These are phyloP conservation scores for Colletotrichum sidae DNA, from an alignment of 2,329 filamentous ascomycete species.

Conservation along the genomic window DNA sequence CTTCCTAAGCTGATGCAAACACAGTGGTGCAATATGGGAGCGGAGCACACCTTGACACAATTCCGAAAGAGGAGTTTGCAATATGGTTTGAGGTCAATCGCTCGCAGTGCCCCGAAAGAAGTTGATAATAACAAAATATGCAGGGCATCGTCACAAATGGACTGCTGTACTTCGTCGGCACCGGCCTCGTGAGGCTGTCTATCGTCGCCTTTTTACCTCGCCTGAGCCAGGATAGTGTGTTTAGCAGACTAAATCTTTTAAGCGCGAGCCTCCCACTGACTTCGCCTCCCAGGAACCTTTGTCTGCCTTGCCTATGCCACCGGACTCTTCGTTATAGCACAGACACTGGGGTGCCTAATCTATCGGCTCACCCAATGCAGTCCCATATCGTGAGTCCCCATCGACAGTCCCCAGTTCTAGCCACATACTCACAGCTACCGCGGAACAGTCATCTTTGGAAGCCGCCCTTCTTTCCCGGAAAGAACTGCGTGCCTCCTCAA, in stretches of 20 bases:
- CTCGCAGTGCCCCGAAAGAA: background rate
- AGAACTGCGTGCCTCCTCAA: conserved; percentile 41
- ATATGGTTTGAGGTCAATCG: conserved; percentile 3
- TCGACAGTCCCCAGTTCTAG: background rate
- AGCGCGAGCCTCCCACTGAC: background rate
- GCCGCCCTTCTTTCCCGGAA: conserved; percentile 34
- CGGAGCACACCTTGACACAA: background rate
- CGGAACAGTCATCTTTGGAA: conserved; percentile 39
- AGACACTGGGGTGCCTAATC: conserved; percentile 35
- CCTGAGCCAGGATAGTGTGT: conserved; percentile 47
- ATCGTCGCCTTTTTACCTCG: conserved; percentile 49
- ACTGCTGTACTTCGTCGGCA: conserved; percentile 45
- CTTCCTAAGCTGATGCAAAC: too few relatives aligned
- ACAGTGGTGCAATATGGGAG: conserved; percentile 1
- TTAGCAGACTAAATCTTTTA: background rate
- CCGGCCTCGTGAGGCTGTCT: conserved; percentile 47
- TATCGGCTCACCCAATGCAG: conserved; percentile 37
- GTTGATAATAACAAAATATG: background rate
- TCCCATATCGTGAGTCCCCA: conserved; percentile 15
- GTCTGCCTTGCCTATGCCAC: conserved; percentile 29
- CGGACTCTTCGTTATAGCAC: conserved; percentile 28
- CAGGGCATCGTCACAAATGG: background rate
- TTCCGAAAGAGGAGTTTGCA: background rate
- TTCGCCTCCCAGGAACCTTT: background rate
- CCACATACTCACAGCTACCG: too few relatives aligned